Evolutionary conservation across 192 early-diverging fungal species (phyloP), one percentile per base, ranked within the genome.

Genomic region (Chytriomyces confervae): DNA sequence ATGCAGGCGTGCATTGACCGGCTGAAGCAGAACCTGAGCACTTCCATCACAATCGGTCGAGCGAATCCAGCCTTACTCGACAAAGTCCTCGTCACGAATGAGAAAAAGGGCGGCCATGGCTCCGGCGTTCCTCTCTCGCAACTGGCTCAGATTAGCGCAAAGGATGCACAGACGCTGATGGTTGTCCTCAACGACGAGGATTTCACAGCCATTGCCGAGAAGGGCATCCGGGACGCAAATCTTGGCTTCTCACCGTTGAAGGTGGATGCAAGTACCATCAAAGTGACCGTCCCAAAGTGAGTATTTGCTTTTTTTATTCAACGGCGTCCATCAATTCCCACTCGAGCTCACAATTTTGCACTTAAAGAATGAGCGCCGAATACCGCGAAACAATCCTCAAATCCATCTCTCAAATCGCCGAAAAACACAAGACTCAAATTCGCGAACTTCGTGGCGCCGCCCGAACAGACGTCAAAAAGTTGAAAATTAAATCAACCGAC

Each of bases 221-320:
- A 92, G 53, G 88, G 92, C 4, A 93, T 96, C 75, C 89, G 93
- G 68, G 86, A 87, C 65, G 88, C 94, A 47, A 90, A 89, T 29
- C 83, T 95, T 45, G 91, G 92, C 50, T 80, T 95, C 61, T 94
- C 93, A 78, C 93, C 95, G 27, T 29, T 50, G 29, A 86, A 91
- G 69, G 82, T 87, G 11, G 91, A 94, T 53, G 89, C 87, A 61
- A 91, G 90, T 70, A 84, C 87, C 16, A 69, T 95, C 48, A 83
- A 89, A 47, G 92, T 95, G 1, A 93, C 93, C 3, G 88, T 96
- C 53, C 95, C 93, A 75, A 94, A 92, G 91, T 89, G 89, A 79
- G 77, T 7, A 9, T 6, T 10, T 27, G 64, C 24, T 48, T 67
- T 27, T 36, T 61, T 24, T 20, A 23, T 23, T 47, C 5, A 24